A percentile compares a stretch with the other conserved stretches of the same genome.
Conservation (phyloP, 2,329 filamentous ascomycete species). For the Ophiocordyceps australis region DNA sequence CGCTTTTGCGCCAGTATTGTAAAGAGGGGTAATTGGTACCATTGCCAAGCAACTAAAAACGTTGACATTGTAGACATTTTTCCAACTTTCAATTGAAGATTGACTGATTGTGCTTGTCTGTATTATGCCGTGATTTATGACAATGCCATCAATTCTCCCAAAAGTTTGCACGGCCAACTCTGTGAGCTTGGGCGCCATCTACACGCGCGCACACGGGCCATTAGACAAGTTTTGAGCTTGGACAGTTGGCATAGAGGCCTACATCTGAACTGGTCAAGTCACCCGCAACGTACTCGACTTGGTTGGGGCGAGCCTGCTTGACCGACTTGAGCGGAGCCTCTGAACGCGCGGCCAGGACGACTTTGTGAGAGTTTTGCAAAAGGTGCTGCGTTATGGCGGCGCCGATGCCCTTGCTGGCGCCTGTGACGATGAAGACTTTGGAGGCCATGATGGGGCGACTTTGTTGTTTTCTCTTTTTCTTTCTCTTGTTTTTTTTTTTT, state of each 20-base stretch:
- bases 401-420: constrained; percentile 45
- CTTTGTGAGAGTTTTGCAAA: constrained; percentile 33
- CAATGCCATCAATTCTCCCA: constrained; percentile 57
- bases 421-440: constrained; percentile 46
- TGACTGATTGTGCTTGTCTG: constrained; percentile 58
- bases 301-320: constrained; percentile 28
- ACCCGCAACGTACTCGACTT: constrained; percentile 36
- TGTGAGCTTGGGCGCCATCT: constrained; percentile 44
- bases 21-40: constrained; percentile 27
- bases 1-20: neutral
- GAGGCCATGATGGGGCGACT: constrained; percentile 1
- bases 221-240: neutral
- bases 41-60: constrained; percentile 69
- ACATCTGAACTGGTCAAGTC: constrained; percentile 37
- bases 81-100: constrained; percentile 56
- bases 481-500: no score
- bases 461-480: neutral
- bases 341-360: constrained; percentile 39
- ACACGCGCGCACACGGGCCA: neutral
- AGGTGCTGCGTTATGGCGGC: constrained; percentile 34
- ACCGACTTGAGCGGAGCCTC: constrained; percentile 27
- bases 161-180: constrained; percentile 48
- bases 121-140: constrained; percentile 77
- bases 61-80: constrained; percentile 60
- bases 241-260: constrained; percentile 4